Evolutionary conservation across 345 rosid species (phyloP), one percentile per base, ranked within the genome.

Genomic region (Pugionium dolabratum): DNA sequence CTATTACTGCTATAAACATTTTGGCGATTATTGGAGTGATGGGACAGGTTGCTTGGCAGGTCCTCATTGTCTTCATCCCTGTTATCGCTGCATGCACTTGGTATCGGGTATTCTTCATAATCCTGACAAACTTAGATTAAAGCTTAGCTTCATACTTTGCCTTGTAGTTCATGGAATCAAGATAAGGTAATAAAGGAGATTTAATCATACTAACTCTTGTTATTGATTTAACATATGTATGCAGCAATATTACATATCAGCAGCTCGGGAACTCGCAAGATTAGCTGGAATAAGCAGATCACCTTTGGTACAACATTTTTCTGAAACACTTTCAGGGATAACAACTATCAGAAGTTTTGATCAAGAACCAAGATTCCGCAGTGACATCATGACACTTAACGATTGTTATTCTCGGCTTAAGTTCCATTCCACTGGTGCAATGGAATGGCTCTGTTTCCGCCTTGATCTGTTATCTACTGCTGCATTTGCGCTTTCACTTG

Each of bases 231-330:
- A 54, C 41, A 7, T 48, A 67, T 52, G 35, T 55, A 18, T 78
- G 74, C 88, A 92, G 98, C 80, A 76, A 43, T 89, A 88, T 71
- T 93, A 93, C 79, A 86, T 85, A 65, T 73, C 88, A 37, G 77
- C 91, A 6, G 96, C 98, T 6, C 82, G 98, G 69, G 97, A 93
- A 78, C 78, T 93, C 28, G 96, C 96, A 11, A 82, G 97, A 79
- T 79, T 93, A 90, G 73, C 86, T 72, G 96, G 91, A 47, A 79
- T 78, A 55, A 78, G 79, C 65, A 90, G 91, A 73, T 87, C 96
- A 37, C 95, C 97, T 39, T 67, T 93, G 55, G 76, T 90, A 66
- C 92, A 93, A 55, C 96, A 88, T 64, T 93, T 88, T 74, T 86
- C 94, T 4, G 98, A 93, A 77, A 79, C 97, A 4, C 81, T 86